Evolutionary conservation across 371 early-diverging fungal species (phyloP).

Genomic region (Parasitella parasitica): DNA sequence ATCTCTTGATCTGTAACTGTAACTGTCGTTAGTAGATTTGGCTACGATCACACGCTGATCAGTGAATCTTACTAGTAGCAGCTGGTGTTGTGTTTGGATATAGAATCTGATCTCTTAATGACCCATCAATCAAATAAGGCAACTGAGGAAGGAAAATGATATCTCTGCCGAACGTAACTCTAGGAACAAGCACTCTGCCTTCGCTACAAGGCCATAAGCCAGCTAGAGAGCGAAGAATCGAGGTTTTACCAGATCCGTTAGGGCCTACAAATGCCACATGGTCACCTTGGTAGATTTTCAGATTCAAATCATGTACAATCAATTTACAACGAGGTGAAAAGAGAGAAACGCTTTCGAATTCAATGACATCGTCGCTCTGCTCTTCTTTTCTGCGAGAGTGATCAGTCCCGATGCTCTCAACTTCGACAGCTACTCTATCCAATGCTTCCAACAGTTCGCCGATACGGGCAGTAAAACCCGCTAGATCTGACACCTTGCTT

Average conservation of each 20-base stretch:
- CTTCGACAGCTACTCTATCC: slow-evolving; percentile 47
- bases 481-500: slow-evolving; percentile 68
- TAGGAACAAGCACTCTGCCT: slow-evolving; percentile 45
- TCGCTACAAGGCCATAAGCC: slow-evolving; percentile 67
- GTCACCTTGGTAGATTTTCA: slow-evolving; percentile 50
- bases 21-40: background rate
- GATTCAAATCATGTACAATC: slow-evolving; percentile 48
- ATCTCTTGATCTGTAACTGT: slow-evolving; percentile 57
- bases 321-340: slow-evolving; percentile 31
- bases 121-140: slow-evolving; percentile 68
- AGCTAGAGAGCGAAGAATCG: slow-evolving; percentile 69
- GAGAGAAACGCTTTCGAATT: slow-evolving; percentile 38
- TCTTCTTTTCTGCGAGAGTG: slow-evolving; percentile 28
- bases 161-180: slow-evolving; percentile 24
- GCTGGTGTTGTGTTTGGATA: slow-evolving; percentile 47
- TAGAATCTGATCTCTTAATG: slow-evolving; percentile 70
- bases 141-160: slow-evolving; percentile 70
- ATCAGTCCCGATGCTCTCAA: slow-evolving; percentile 47
- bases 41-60: too few relatives aligned
- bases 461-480: slow-evolving; percentile 87
- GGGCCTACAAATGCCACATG: slow-evolving; percentile 71
- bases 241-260: slow-evolving; percentile 72
- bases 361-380: slow-evolving; percentile 26
- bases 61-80: slow-evolving; percentile 19
- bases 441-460: slow-evolving; percentile 77